phyloP scores from a whole-genome alignment of 805 yeast genomes.

The Myxozyma lipomycoides region DNA sequence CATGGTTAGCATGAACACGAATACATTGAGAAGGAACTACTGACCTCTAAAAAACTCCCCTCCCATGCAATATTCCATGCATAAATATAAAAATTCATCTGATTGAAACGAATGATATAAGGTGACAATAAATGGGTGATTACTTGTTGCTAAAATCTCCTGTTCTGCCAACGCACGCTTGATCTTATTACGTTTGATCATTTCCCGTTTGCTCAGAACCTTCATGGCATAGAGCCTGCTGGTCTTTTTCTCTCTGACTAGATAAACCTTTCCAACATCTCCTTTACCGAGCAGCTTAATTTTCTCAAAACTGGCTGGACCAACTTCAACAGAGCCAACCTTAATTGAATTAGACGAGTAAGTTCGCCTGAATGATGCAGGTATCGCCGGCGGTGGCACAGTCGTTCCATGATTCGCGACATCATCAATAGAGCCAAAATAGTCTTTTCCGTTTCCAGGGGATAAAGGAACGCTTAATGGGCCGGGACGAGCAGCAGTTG shows the following conservation, averaged over 20 bases:
- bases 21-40: background rate
- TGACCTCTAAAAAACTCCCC: slow-evolving; percentile 83
- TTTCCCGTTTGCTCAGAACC: slow-evolving; percentile 81
- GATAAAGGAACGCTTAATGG: slow-evolving; percentile 13
- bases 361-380: slow-evolving; percentile 42
- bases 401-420: background rate
- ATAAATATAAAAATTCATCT: slow-evolving; percentile 81
- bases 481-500: slow-evolving; percentile 2
- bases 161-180: slow-evolving; percentile 95
- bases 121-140: slow-evolving; percentile 96
- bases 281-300: slow-evolving; percentile 91
- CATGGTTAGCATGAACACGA: background rate
- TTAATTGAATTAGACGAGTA: slow-evolving; percentile 74
- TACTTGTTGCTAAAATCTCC: slow-evolving; percentile 89
- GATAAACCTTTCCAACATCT: slow-evolving; percentile 93
- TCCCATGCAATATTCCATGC: slow-evolving; percentile 99
- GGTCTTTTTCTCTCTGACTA: slow-evolving; percentile 77
- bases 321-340: slow-evolving; percentile 72
- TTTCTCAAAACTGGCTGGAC: slow-evolving; percentile 83
- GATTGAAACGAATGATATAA: slow-evolving; percentile 95
- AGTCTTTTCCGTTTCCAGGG: slow-evolving; percentile 3
- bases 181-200: slow-evolving; percentile 91
- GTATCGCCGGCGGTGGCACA: slow-evolving; percentile 8
- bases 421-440: slow-evolving; percentile 8
- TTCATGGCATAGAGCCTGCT: slow-evolving; percentile 87